These are phyloP conservation scores for Arabidopsis hybrid DNA, from an alignment of 441 rosid genomes.

Conservation along the genomic window DNA sequence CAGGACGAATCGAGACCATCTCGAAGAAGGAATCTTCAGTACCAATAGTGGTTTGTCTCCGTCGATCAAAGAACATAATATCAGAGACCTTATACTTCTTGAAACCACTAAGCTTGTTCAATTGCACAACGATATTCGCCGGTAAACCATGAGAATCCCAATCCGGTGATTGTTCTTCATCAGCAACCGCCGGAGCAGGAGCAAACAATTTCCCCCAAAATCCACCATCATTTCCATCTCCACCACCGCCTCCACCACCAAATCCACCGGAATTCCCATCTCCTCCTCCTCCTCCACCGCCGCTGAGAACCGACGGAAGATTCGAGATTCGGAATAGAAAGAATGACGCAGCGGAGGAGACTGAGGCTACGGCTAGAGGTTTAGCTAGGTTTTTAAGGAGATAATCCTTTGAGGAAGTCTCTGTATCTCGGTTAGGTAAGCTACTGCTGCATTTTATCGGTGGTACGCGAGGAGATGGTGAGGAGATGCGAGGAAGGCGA, in stretches of 20 bases:
- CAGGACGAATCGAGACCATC: constrained; percentile 88
- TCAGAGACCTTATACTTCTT: constrained; percentile 86
- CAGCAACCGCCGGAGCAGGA: constrained; percentile 63
- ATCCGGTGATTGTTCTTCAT: constrained; percentile 71
- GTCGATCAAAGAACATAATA: constrained; percentile 73
- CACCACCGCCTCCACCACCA: constrained; percentile 46
- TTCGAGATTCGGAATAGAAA: constrained; percentile 48
- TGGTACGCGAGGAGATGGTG: constrained; percentile 44
- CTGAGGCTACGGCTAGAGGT: constrained; percentile 55
- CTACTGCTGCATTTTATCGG: constrained; percentile 53
- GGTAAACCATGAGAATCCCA: constrained; percentile 97
- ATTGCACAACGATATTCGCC: constrained; percentile 77
- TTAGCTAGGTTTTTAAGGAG: constrained; percentile 48
- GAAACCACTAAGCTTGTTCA: constrained; percentile 80
- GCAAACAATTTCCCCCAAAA: constrained; percentile 64
- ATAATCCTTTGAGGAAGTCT: constrained; percentile 28
- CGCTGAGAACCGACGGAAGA: constrained; percentile 38
- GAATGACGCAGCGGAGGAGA: constrained; percentile 55
- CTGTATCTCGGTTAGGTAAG: constrained; percentile 53
- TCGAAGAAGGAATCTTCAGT: constrained; percentile 94
- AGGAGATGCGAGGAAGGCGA: constrained; percentile 40
- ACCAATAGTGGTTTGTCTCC: constrained; percentile 66
- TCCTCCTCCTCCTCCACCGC: constrained; percentile 44
- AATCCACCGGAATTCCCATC: constrained; percentile 46
- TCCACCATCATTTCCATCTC: constrained; percentile 54